A percentile compares a stretch with the other conserved stretches of the same genome.
Conservation (phyloP, 2,329 filamentous ascomycete genomes). For the Ophiostoma perfectum region DNA sequence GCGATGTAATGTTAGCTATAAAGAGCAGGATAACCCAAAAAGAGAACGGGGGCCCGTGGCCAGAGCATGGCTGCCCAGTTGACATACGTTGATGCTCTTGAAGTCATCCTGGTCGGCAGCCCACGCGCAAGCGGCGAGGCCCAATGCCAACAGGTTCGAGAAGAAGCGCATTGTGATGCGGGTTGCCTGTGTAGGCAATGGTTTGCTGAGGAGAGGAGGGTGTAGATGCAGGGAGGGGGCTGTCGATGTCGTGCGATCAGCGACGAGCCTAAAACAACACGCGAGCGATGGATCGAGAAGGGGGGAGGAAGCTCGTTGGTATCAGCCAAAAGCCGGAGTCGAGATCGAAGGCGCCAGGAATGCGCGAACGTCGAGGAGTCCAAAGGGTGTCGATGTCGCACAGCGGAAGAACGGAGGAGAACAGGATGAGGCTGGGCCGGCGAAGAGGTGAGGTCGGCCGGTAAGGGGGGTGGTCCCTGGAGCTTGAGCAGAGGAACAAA, state of each 20-base stretch:
- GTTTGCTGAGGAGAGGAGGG: not conserved
- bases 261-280: too few relatives aligned
- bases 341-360: not conserved
- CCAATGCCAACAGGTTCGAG: conserved; percentile 42
- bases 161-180: conserved; percentile 2
- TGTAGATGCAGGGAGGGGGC: not conserved
- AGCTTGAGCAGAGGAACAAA: conserved; percentile 4
- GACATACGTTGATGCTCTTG: conserved; percentile 41
- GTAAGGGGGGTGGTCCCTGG: not conserved
- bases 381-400: not conserved
- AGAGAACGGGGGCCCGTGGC: too few relatives aligned
- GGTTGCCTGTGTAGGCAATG: not conserved
- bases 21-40: not conserved
- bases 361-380: not conserved
- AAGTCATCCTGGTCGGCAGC: conserved; percentile 42
- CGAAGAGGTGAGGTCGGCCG: not conserved
- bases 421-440: not conserved
- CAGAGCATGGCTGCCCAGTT: too few relatives aligned
- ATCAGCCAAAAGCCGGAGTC: not conserved
- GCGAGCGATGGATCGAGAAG: not conserved
- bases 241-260: not conserved
- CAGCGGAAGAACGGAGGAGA: not conserved
- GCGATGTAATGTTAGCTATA: not conserved
- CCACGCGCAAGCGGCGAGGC: conserved; percentile 48
- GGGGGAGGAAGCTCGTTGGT: not conserved